Percentiles rank a stretch among this genome's conserved stretches.
phyloP scores from a whole-genome alignment of 306 rosid species.

The Prunus dulcis region DNA sequence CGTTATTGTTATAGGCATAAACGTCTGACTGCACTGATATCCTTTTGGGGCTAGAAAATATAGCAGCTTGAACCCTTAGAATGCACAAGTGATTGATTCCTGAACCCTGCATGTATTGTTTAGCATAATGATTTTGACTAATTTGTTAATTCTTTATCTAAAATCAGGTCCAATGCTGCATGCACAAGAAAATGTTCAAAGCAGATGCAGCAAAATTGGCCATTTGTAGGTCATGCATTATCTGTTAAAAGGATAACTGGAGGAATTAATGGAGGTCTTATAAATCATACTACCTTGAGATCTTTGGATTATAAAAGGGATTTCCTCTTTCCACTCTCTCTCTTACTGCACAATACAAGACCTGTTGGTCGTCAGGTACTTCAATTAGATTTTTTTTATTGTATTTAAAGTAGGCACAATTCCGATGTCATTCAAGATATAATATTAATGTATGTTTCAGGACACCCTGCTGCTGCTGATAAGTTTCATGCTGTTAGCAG shows the following conservation, averaged over 20 bases:
- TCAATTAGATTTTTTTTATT: constrained; percentile 15
- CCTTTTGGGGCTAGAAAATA: background rate
- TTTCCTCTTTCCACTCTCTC: constrained; percentile 70
- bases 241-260: constrained; percentile 83
- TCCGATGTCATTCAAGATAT: constrained; percentile 26
- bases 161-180: constrained; percentile 48
- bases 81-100: background rate
- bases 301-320: constrained; percentile 80
- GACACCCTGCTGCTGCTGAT: constrained; percentile 83
- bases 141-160: constrained; percentile 16
- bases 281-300: constrained; percentile 67
- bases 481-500: constrained; percentile 72
- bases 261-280: constrained; percentile 88
- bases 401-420: constrained; percentile 7
- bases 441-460: constrained; percentile 52
- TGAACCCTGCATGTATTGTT: background rate
- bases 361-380: constrained; percentile 94
- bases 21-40: constrained; percentile 1
- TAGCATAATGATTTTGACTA: constrained; percentile 3
- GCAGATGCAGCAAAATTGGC: constrained; percentile 75
- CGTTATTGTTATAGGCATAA: background rate
- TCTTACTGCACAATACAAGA: constrained; percentile 84
- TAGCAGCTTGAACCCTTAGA: background rate
- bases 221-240: constrained; percentile 61
- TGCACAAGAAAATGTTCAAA: constrained; percentile 42